A percentile compares a stretch with the other conserved stretches of the same genome.
phyloP scores from a whole-genome alignment of 2,329 filamentous ascomycete species.

The Alternaria infectoria region DNA sequence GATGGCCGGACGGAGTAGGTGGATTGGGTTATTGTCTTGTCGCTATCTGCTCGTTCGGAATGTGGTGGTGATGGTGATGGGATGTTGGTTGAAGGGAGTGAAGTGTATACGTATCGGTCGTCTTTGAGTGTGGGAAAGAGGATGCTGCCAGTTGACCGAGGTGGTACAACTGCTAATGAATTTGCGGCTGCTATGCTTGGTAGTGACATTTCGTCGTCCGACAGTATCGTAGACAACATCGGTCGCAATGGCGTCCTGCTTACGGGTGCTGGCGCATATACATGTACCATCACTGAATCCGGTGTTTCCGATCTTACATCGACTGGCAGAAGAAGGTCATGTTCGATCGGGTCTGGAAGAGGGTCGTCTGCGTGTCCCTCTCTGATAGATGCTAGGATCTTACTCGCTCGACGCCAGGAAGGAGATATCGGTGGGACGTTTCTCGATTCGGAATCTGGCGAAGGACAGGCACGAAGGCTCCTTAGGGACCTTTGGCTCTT shows the following conservation, averaged over 20 bases:
- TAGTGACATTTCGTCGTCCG: background rate
- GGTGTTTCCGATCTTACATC: slow-evolving; percentile 36
- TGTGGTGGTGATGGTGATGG: background rate
- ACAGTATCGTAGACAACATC: background rate
- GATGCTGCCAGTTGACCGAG: slow-evolving; percentile 3
- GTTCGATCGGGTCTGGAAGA: slow-evolving; percentile 34
- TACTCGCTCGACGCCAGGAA: slow-evolving; percentile 16
- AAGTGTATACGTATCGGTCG: background rate
- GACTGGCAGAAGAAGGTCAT: slow-evolving; percentile 39
- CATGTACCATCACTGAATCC: slow-evolving; percentile 35
- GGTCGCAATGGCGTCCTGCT: slow-evolving; percentile 20
- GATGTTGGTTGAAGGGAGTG: background rate
- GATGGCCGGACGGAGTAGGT: background rate
- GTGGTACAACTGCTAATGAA: background rate
- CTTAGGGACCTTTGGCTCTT: slow-evolving; percentile 27
- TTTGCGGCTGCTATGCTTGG: background rate
- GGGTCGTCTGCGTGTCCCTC: slow-evolving; percentile 23
- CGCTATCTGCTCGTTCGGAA: background rate
- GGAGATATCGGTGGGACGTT: slow-evolving; percentile 33
- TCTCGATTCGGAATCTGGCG: slow-evolving; percentile 20
- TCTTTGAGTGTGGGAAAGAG: background rate
- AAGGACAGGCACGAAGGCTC: slow-evolving; percentile 20
- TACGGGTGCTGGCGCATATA: slow-evolving; percentile 32
- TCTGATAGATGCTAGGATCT: slow-evolving; percentile 11
- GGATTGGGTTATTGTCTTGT: background rate